Percentiles rank a stretch among this genome's conserved stretches.
Conservation (phyloP, 2,329 filamentous ascomycete genomes). For the Zymoseptoria pseudotritici region DNA sequence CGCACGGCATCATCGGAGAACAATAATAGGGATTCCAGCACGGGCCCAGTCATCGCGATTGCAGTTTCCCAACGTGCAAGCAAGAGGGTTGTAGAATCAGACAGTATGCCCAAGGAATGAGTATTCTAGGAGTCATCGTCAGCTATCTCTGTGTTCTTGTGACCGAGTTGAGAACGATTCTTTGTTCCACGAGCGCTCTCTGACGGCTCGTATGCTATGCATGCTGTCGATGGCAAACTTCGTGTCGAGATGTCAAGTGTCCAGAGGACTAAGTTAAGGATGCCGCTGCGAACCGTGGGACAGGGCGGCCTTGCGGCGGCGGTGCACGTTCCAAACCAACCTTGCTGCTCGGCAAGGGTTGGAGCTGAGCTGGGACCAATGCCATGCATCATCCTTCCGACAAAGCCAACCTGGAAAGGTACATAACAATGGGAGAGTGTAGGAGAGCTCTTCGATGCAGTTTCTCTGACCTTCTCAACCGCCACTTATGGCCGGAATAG, state of each 20-base stretch:
- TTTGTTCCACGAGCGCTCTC: background rate
- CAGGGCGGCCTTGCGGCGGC: background rate
- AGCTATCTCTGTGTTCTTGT: background rate
- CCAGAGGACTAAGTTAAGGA: background rate
- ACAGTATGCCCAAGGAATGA: background rate
- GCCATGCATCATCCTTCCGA: background rate
- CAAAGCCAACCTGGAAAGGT: background rate
- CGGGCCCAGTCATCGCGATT: background rate
- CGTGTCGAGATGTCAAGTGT: background rate
- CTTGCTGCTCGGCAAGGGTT: background rate
- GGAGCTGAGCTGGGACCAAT: background rate
- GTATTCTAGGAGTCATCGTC: background rate
- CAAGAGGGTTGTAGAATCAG: background rate
- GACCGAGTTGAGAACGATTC: background rate
- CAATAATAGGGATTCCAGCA: background rate
- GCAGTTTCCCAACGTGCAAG: background rate
- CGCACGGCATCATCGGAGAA: background rate
- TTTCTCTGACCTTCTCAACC: slow-evolving; percentile 2
- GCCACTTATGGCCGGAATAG: slow-evolving; percentile 11
- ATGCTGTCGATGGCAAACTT: background rate
- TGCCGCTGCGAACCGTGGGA: background rate
- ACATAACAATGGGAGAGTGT: background rate
- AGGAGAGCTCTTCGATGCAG: slow-evolving; percentile 16
- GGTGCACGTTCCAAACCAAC: background rate
- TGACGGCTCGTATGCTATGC: background rate